Evolutionary conservation across 805 yeast genomes (phyloP).

Genomic region (Metschnikowia peoriensis): DNA sequence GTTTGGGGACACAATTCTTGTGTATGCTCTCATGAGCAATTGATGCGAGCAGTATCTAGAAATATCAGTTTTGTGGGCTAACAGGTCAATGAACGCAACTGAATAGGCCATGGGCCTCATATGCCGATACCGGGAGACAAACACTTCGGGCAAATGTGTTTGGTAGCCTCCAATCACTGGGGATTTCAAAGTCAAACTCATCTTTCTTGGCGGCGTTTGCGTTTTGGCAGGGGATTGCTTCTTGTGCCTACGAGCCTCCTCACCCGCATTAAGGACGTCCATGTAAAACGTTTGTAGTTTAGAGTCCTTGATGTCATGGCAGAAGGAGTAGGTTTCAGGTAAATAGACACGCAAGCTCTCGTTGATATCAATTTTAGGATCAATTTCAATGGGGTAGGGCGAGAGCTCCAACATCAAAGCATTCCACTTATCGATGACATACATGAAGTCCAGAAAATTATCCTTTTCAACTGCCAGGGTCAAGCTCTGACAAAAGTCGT

Average conservation of each 20-base stretch:
- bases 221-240: not conserved
- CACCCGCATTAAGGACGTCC: constrained; percentile 19
- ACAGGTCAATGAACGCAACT: constrained; percentile 17
- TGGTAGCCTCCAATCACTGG: constrained; percentile 8
- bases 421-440: constrained; percentile 42
- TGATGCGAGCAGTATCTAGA: constrained; percentile 47
- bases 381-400: constrained; percentile 25
- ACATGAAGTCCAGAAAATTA: constrained; percentile 36
- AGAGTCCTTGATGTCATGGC: constrained; percentile 14
- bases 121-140: constrained; percentile 18
- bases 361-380: constrained; percentile 19
- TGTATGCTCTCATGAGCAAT: constrained; percentile 66
- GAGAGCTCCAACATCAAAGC: constrained; percentile 36
- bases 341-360: constrained; percentile 15
- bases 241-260: constrained; percentile 4
- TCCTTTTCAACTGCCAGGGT: constrained; percentile 31
- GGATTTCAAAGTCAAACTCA: constrained; percentile 9
- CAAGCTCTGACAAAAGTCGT: constrained; percentile 34
- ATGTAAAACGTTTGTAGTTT: constrained; percentile 15
- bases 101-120: constrained; percentile 19
- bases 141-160: constrained; percentile 13
- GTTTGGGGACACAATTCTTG: constrained; percentile 76
- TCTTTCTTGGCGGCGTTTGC: not conserved
- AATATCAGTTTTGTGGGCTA: constrained; percentile 11
- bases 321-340: constrained; percentile 7